Percentiles rank a stretch among this genome's conserved stretches.
Conservation (phyloP, 805 yeast species). For the Pichia ethanolica region DNA sequence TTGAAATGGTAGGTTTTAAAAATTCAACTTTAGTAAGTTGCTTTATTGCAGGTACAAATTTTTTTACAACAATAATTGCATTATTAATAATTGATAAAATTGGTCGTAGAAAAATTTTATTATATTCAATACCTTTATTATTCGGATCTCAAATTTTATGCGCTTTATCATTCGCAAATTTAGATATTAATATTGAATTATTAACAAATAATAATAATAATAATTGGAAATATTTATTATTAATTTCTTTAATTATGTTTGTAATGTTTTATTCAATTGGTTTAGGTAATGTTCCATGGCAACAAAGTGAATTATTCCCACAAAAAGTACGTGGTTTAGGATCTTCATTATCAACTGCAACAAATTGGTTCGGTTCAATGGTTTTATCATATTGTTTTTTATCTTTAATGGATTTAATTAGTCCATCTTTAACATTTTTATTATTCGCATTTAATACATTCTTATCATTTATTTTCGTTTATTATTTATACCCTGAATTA, state of each 20-base stretch:
- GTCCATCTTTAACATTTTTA: conserved; percentile 45
- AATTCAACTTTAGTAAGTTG: conserved; percentile 49
- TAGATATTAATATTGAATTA: conserved; percentile 30
- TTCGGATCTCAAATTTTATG: conserved; percentile 38
- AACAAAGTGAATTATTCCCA: conserved; percentile 49
- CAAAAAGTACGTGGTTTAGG: conserved; percentile 49
- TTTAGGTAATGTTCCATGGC: conserved; percentile 53
- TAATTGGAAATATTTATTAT: conserved; percentile 39
- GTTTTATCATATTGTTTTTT: conserved; percentile 44
- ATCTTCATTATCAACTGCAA: conserved; percentile 29
- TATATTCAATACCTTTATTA: conserved; percentile 41
- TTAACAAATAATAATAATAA: conserved; percentile 7
- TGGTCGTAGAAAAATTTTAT: conserved; percentile 43
- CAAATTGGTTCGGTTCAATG: conserved; percentile 48
- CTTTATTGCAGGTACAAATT: conserved; percentile 49
- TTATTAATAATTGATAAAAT: conserved; percentile 41
- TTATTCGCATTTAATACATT: conserved; percentile 40
- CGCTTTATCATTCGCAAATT: conserved; percentile 42
- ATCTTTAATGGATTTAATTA: conserved; percentile 43
- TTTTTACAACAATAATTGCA: conserved; percentile 43
- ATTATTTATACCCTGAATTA: conserved; percentile 43
- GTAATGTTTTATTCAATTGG: conserved; percentile 50
- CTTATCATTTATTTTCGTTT: conserved; percentile 37
- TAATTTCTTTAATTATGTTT: conserved; percentile 40
- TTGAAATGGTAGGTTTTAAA: conserved; percentile 44